Base-by-base conservation (phyloP, 2,329 filamentous ascomycete genomes). In the Cladosporium sp. region DNA sequence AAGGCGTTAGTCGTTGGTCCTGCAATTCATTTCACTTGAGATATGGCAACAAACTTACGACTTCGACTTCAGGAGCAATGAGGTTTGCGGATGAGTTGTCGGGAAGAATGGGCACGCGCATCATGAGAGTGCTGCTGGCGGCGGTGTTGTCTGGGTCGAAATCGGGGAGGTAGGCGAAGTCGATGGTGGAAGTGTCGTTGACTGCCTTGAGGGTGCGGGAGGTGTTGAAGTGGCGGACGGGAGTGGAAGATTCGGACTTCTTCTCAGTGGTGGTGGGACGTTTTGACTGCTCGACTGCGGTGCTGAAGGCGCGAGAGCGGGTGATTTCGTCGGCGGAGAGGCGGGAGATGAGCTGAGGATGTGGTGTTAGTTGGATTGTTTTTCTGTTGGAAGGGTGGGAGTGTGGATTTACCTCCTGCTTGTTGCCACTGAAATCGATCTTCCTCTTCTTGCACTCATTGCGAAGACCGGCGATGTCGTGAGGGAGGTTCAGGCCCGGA, bases 121-220 rank as follows among this genome's bases (percentile, higher is more conserved):
- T 49, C n/a, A 55, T 50, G 8, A 56, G 35, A 38, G 53, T 51
- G 22, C 56, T 43, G 52, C 33, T 46, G 35, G 35, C 42, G 19
- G 54, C 52, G 20, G 53, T 40, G 38, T 52, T 48, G 47, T 55
- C 50, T 13, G 42, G 38, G 43, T 74, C 69, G 57, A 75, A 70
- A 49, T 72, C 70, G 30, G 81, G 81, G 57, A 84, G 71, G 69
- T 77, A 83, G 58, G 76, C 75, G 60, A 84, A 83, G 69, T 84
- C 81, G 53, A 84, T 78, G 36, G 80, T 80, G 35, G 78, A 82
- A 52, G 67, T 69, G 67, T 84, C 80, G 48, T 77, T 73, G 55
- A 78, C 72, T 22, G 77, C 68, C 63, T 82, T 82, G 47, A 75
- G 68, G 53, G 73, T 66, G 53, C 78, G 77, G 55, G 75, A 79